Evolutionary conservation across 192 early-diverging fungal genomes (phyloP), one percentile per base, ranked within the genome.

Genomic region (Obelidium mucronatum): DNA sequence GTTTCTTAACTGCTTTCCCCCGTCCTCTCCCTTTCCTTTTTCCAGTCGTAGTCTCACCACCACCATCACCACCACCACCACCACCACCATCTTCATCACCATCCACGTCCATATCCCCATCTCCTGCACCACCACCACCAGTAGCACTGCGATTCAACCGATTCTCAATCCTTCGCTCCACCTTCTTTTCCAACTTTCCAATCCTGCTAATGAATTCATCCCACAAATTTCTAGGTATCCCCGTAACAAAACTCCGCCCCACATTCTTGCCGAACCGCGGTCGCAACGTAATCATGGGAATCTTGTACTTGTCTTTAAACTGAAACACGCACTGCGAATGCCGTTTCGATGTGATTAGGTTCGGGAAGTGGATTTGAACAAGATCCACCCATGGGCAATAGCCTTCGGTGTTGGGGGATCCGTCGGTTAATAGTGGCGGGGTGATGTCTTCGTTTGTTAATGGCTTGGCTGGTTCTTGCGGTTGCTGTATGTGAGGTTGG

Each of bases 311-410:
- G 5, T 58, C 55, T 31, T 58, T 58, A 26, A 58, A 58, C 55
- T 58, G 55, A 24, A 58, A 58, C 55, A 58, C 55, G 24, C 55
- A 58, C 24, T 58, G 55, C 55, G 55, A 58, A 26, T 58, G 55
- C 5, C 55, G 55, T 58, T 58, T 58, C 24, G 55, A 28, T 11
- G 55, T 28, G 11, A 24, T 11, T 11, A 58, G 55, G 55, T 22
- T 58, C 26, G 55, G 55, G 55, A 58, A 58, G 30, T 58, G 55
- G 55, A 58, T 22, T 22, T 22, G 30, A 8, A 58, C 55, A 8
- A 58, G 55, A 26, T 58, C 55, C 8, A 58, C 55, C 55, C 55
- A 58, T 22, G 55, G 55, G 24, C 22, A 31, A 26, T 58, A 58
- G 11, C 55, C 55, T 8, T 28, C 24, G 17, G 55, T 58, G 55